These are phyloP conservation scores for Sphagnum tenellum DNA, from an alignment of 225 moss, liverwort and hornwort genomes.

Conservation along the genomic window DNA sequence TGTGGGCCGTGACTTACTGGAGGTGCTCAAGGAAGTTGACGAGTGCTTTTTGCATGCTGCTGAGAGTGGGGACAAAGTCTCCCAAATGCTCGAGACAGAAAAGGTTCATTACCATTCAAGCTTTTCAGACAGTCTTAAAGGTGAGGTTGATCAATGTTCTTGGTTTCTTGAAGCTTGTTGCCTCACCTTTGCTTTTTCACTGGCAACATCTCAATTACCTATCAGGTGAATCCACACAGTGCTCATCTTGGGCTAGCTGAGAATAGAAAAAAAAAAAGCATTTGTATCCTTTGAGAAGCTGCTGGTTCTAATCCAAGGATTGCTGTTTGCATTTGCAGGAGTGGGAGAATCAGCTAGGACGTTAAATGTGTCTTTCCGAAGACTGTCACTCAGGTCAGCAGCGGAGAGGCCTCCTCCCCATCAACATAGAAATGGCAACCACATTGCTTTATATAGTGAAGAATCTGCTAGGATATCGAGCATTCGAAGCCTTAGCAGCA, in stretches of 20 bases:
- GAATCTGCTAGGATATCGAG: constrained; percentile 43
- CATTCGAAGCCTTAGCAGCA: constrained; percentile 13
- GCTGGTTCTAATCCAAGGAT: no score
- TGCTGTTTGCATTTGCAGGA: constrained; percentile 10
- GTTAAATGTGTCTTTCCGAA: constrained; percentile 25
- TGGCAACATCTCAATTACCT: background rate
- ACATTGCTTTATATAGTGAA: constrained; percentile 29
- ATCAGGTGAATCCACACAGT: background rate
- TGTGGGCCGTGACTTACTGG: constrained; percentile 51
- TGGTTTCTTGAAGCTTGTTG: background rate
- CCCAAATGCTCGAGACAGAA: constrained; percentile 60
- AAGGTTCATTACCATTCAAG: constrained; percentile 74
- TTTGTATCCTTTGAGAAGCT: background rate
- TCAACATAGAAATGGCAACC: constrained; percentile 12
- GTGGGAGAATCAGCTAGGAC: constrained; percentile 49
- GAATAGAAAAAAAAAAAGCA: background rate
- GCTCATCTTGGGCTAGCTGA: background rate
- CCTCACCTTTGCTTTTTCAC: background rate
- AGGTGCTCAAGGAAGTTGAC: constrained; percentile 66
- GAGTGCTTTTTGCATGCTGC: constrained; percentile 58
- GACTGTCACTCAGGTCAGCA: constrained; percentile 34
- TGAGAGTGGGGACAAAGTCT: constrained; percentile 51
- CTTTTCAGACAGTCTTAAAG: constrained; percentile 49
- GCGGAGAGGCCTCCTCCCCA: constrained; percentile 5
- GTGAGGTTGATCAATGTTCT: constrained; percentile 1